Base-by-base conservation (phyloP, 2,329 filamentous ascomycete species). In the Ceratocystiopsis minuta region DNA sequence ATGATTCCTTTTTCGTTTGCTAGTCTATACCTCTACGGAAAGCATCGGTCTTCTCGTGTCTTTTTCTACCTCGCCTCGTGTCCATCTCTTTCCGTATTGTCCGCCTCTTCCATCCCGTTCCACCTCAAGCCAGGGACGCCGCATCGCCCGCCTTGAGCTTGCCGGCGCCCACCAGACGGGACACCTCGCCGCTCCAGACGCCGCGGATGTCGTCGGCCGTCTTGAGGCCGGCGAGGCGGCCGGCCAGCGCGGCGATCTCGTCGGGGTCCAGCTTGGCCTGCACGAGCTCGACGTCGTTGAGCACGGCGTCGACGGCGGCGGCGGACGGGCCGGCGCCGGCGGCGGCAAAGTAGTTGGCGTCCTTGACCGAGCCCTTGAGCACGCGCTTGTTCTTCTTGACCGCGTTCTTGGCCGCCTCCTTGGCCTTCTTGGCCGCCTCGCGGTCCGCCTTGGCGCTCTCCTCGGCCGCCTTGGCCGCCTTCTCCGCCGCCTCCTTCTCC, bases 351-450 rank as follows among this genome's bases (percentile, higher is more conserved):
- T 98, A 98, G 71, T 95, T 95, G 55, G 83, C 87, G 52, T 98
- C 90, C 72, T 98, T 98, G 63, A 88, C 82, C 50, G 83, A 86
- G 48, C 76, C 78, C 62, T 92, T 86, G 53, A 98, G 78, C 38
- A 96, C 81, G 69, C 90, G 85, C 75, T 95, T 95, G 75, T 98
- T 98, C 82, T 98, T 98, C 81, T 98, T 98, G 55, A 90, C 81
- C 14, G 90, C 90, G 57, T 86, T 95, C 78, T 98, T 98, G 45
- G 90, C 90, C 2, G 88, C 88, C 64, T 98, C 90, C 70, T 96
- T 98, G 46, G 82, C 80, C 74, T 98, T 98, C 76, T 96, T 98
- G 55, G 67, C 67, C 49, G 80, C 72, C 52, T 88, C 86, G 52
- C 81, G 82, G 44, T 85, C 78, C 6, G 70, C 72, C 72, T 96